Base-by-base conservation (phyloP, 2,329 filamentous ascomycete genomes). In the Apiospora pterosperma region DNA sequence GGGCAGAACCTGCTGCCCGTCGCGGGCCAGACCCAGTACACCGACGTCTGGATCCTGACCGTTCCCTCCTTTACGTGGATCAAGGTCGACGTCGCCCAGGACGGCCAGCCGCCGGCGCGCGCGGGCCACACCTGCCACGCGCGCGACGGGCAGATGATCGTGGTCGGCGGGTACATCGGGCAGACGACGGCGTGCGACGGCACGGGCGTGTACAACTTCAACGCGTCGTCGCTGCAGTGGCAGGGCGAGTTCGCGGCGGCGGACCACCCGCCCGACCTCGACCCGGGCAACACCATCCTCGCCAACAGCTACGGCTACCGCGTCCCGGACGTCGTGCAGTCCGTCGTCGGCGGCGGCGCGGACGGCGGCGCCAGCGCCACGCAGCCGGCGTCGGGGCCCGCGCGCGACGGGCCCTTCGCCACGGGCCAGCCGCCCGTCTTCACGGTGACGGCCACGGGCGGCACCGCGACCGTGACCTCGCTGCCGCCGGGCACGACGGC, bases 51-150 rank as follows among this genome's bases (percentile, higher is more conserved):
- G 86, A 92, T 92, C 67, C 79, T 93, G 34, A 90, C 89, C 4
- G 82, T 93, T 36, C 90, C 90, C 0, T 85, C 87, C 0, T 93
- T 93, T 73, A 90, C 87, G 8, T 92, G 90, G 90, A 88, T 92
- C 65, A 75, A 87, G 71, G 88, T 91, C 28, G 81, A 90, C 66
- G 81, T 81, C 7, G 59, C 66, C 60, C 74, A 76, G 5, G 76
- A 77, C 1, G 84, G 84, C 6, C 71, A 74, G 14, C 90, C 90
- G 0, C 82, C 84, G 8, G 85, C 85, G 5, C 82, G 90, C 62
- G 87, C 88, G 11, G 90, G 90, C 0, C 90, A 92, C 72, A 85
- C 85, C 0, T 92, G 90, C 75, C 85, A 88, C 65, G 82, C 91
- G 28, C 89, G 88, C 79, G 88, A 92, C 71, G 85, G 84, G 12